Evolutionary conservation across 179 eudicot genomes (phyloP).

Genomic region (Gypsophila paniculata): DNA sequence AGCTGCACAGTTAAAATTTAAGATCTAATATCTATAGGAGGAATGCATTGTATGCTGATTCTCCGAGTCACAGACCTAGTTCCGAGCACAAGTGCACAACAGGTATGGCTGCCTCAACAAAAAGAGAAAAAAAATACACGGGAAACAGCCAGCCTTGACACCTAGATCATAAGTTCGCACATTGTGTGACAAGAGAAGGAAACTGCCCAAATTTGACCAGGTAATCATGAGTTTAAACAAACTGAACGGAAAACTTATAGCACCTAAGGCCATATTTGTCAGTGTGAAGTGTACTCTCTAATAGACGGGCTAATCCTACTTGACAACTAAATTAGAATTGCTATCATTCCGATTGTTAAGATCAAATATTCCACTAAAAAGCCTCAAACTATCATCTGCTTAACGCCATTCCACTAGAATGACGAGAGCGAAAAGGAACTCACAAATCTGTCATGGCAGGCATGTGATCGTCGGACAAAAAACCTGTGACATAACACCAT

Average conservation of each 20-base stretch:
- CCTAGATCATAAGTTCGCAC: background rate
- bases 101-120: background rate
- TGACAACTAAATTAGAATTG: background rate
- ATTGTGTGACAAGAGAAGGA: background rate
- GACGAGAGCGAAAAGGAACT: slow-evolving; percentile 33
- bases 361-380: background rate
- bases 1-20: background rate
- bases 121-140: background rate
- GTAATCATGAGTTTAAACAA: background rate
- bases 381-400: background rate
- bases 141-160: background rate
- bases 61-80: background rate
- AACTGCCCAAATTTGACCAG: background rate
- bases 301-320: background rate
- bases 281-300: background rate
- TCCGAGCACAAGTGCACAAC: background rate
- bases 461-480: slow-evolving; percentile 89
- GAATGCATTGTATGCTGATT: background rate
- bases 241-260: background rate
- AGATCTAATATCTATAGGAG: background rate
- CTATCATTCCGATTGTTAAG: background rate
- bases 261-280: background rate
- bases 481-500: slow-evolving; percentile 98
- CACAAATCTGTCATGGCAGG: slow-evolving; percentile 94
- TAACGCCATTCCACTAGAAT: background rate